Evolutionary conservation across 176 grass and related monocot genomes (phyloP), one percentile per base, ranked within the genome.

Genomic region (Musa beccarii): DNA sequence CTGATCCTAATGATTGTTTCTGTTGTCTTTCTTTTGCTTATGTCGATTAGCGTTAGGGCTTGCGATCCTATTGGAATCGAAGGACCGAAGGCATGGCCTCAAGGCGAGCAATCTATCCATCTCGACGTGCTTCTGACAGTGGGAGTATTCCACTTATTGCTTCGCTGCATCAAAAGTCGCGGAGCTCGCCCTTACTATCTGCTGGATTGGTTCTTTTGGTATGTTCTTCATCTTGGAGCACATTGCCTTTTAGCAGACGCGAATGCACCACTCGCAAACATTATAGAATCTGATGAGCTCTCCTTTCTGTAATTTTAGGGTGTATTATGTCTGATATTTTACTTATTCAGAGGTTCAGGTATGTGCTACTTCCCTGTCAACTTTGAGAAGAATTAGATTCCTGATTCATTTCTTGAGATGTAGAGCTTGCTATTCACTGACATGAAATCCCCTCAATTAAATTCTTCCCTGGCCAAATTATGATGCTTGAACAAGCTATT

Each of bases 141-240:
- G 24, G 25, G 13, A 29, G 66, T 15, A 6, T 14, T 28, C 66
- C 66, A 23, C 23, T 68, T 29, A 11, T 68, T 23, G 24, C 23
- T 68, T 29, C 66, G 1, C 66, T 68, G 24, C 66, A 68, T 68
- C 66, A 68, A 11, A 68, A 29, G 66, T 26, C 66, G 25, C 66
- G 66, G 28, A 14, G 21, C 3, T 68, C 66, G 66, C 66, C 66
- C 24, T 68, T 68, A 23, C 66, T 68, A 16, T 28, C 66, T 12
- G 23, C 26, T 28, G 9, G 66, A 25, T 68, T 68, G 66, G 66
- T 68, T 68, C 66, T 68, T 29, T 68, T 68, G 66, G 66, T 68
- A 68, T 23, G 1, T 72, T 72, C 49, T 43, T 21, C 3, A 9
- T 73, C 23, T 51, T 73, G 21, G 24, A 68, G 1, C 23, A 57